Conservation (phyloP, 108 stramenopile genomes). For the Seminavis robusta region DNA sequence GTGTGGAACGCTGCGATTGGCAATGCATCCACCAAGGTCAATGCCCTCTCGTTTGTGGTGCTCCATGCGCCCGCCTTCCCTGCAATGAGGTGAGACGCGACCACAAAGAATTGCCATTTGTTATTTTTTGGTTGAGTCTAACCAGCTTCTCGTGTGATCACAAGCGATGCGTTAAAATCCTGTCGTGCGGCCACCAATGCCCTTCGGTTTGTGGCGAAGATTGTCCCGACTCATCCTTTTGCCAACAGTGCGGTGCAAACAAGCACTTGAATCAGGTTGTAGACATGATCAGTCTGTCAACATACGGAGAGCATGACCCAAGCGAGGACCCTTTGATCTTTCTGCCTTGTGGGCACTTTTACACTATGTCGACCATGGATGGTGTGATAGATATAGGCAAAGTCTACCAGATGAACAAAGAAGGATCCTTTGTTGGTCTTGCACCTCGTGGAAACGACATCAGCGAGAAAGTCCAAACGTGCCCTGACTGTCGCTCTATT, state of each 20-base stretch:
- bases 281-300: slow-evolving; percentile 25
- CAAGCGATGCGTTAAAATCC: slow-evolving; percentile 33
- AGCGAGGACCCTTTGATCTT: slow-evolving; percentile 34
- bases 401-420: slow-evolving; percentile 22
- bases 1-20: slow-evolving; percentile 49
- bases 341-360: slow-evolving; percentile 42
- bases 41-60: slow-evolving; percentile 47
- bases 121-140: too few species aligned
- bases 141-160: neutral
- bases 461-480: slow-evolving; percentile 20
- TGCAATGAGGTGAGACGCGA: slow-evolving; percentile 27
- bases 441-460: slow-evolving; percentile 3
- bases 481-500: slow-evolving; percentile 34
- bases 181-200: slow-evolving; percentile 44
- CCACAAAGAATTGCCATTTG: neutral
- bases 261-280: slow-evolving; percentile 12
- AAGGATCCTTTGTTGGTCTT: slow-evolving; percentile 6
- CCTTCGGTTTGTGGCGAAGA: slow-evolving; percentile 48
- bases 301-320: slow-evolving; percentile 32
- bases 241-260: slow-evolving; percentile 25
- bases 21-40: slow-evolving; percentile 36
- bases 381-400: slow-evolving; percentile 17
- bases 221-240: slow-evolving; percentile 28
- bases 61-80: slow-evolving; percentile 35
- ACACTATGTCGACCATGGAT: slow-evolving; percentile 27